These are phyloP conservation scores for Quercus rubra DNA, from an alignment of 306 rosid genomes.

Conservation along the genomic window DNA sequence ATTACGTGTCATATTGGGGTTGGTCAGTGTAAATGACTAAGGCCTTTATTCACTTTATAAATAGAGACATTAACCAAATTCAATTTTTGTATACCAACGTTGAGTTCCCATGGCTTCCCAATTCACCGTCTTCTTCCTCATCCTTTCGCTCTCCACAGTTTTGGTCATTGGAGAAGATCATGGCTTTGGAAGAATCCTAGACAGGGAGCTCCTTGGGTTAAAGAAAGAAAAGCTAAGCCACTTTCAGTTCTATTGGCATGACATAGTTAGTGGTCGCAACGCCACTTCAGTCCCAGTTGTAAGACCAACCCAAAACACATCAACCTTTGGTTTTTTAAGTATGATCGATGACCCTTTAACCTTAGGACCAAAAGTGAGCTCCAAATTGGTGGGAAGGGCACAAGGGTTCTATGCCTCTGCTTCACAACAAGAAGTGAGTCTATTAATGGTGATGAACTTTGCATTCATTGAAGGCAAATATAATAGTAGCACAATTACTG, in stretches of 20 bases:
- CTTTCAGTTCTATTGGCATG: constrained; percentile 67
- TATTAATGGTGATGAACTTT: constrained; percentile 16
- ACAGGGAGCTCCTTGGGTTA: constrained; percentile 30
- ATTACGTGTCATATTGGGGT: not conserved
- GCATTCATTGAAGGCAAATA: constrained; percentile 14
- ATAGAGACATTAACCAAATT: not conserved
- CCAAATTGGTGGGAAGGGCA: constrained; percentile 41
- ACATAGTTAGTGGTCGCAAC: constrained; percentile 36
- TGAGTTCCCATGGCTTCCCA: not conserved
- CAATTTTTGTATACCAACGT: no score
- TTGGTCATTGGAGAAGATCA: not conserved
- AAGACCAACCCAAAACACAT: constrained; percentile 8
- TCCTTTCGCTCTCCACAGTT: not conserved
- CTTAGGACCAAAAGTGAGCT: constrained; percentile 31
- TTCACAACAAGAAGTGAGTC: not conserved
- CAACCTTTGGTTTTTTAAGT: constrained; percentile 31
- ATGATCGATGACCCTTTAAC: constrained; percentile 47
- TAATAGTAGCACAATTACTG: constrained; percentile 13
- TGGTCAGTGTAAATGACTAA: not conserved
- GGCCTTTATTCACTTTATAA: not conserved
- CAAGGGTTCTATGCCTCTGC: constrained; percentile 19
- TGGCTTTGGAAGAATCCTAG: constrained; percentile 24
- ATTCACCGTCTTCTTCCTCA: not conserved
- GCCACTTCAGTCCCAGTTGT: constrained; percentile 32
- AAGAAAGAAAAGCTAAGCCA: constrained; percentile 53